Conservation (phyloP, 164 flowering plant species). For the Platanus orientalis region DNA sequence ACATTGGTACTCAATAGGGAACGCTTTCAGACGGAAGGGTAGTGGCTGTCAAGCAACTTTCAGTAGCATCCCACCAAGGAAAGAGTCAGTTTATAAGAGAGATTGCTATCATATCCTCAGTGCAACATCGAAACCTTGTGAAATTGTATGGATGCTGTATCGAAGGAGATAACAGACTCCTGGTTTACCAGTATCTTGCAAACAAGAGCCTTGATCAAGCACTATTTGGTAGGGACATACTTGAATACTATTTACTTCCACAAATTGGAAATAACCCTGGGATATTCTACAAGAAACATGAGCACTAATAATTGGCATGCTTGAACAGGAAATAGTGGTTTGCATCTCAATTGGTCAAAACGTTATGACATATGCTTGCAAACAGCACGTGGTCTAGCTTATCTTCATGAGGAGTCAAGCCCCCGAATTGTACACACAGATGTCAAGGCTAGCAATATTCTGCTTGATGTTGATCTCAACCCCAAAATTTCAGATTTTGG, state of each 20-base stretch:
- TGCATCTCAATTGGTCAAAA: constrained; percentile 51
- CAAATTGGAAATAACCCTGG: no score
- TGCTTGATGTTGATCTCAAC: constrained; percentile 51
- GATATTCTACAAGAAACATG: not conserved
- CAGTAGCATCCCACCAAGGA: constrained; percentile 67
- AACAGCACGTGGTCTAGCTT: constrained; percentile 66
- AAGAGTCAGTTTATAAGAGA: constrained; percentile 69
- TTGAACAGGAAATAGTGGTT: constrained; percentile 33
- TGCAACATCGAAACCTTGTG: constrained; percentile 80
- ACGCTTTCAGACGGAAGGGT: constrained; percentile 54
- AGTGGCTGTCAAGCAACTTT: constrained; percentile 71
- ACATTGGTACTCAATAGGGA: constrained; percentile 34
- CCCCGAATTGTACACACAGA: constrained; percentile 67
- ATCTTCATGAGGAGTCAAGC: constrained; percentile 81
- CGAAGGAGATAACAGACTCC: constrained; percentile 53
- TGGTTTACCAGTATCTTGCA: constrained; percentile 75
- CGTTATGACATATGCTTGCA: constrained; percentile 67
- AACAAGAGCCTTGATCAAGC: constrained; percentile 78
- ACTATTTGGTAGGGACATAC: constrained; percentile 48
- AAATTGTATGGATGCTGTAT: constrained; percentile 81
- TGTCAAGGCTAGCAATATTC: constrained; percentile 75
- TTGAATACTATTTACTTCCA: not conserved
- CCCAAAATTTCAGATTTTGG: constrained; percentile 74
- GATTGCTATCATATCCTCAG: constrained; percentile 77
- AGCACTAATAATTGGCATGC: no score